Conservation (phyloP, 176 grass and related monocot genomes). For the Neostapfia colusana region DNA sequence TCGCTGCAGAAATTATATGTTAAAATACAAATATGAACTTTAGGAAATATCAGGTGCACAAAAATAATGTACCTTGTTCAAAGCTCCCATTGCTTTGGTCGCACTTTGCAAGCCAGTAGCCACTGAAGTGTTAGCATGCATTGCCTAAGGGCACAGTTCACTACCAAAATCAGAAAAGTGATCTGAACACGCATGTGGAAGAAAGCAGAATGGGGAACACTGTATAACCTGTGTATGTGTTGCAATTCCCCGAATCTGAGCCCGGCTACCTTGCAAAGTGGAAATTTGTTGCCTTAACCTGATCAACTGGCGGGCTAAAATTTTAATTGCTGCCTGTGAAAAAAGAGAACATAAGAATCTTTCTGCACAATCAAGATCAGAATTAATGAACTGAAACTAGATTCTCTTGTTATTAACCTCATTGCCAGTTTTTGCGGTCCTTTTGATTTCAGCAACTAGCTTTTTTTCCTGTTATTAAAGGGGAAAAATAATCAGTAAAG, state of each 20-base stretch:
- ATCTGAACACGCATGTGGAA: neutral
- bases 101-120: slow-evolving; percentile 85
- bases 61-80: slow-evolving; percentile 73
- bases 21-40: neutral
- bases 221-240: slow-evolving; percentile 83
- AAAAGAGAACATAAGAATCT: slow-evolving; percentile 11
- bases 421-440: slow-evolving; percentile 96
- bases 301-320: slow-evolving; percentile 80
- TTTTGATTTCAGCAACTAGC: slow-evolving; percentile 94
- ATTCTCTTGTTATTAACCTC: slow-evolving; percentile 45
- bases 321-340: slow-evolving; percentile 80
- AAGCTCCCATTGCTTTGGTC: slow-evolving; percentile 85
- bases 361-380: neutral
- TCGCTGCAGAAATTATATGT: slow-evolving; percentile 1
- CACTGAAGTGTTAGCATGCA: slow-evolving; percentile 90
- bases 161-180: slow-evolving; percentile 22
- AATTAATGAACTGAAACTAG: slow-evolving; percentile 17
- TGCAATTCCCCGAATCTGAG: slow-evolving; percentile 82
- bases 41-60: slow-evolving; percentile 8
- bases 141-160: slow-evolving; percentile 53
- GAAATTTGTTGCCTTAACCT: slow-evolving; percentile 95
- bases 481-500: slow-evolving; percentile 15
- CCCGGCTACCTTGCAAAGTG: slow-evolving; percentile 86
- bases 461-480: slow-evolving; percentile 78
- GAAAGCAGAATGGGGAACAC: slow-evolving; percentile 34